These are phyloP conservation scores for Paramecium biaurelia DNA, from an alignment of 73 alveolate genomes.

Conservation along the genomic window DNA sequence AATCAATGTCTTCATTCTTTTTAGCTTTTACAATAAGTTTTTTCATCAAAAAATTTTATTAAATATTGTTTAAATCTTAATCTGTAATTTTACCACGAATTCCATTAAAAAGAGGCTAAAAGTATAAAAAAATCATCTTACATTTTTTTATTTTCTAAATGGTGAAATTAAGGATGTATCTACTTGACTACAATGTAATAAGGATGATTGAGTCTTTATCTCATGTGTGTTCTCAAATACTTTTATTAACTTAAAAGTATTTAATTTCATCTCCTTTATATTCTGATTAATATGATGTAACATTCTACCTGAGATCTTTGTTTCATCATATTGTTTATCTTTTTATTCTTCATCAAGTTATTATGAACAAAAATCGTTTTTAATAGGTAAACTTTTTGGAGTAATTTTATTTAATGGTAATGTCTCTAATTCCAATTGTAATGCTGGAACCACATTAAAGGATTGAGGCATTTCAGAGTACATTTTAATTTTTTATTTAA, in stretches of 20 bases:
- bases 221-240: not conserved
- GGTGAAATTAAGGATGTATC: not conserved
- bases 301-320: not conserved
- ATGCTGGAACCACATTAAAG: not conserved
- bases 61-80: not conserved
- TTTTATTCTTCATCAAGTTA: not conserved
- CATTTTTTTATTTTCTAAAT: not conserved
- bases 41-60: not conserved
- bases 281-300: not conserved
- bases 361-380: not conserved
- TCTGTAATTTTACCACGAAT: not conserved
- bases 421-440: not conserved
- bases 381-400: not conserved
- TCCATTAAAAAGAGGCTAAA: not conserved
- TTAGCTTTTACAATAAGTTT: not conserved
- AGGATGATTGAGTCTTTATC: not conserved
- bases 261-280: not conserved
- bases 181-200: not conserved
- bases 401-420: not conserved
- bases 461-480: not conserved
- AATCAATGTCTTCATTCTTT: not conserved
- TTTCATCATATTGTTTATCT: not conserved
- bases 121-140: not conserved
- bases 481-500: not conserved
- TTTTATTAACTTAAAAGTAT: not conserved